Evolutionary conservation across 306 rosid genomes (phyloP), one percentile per base, ranked within the genome.

Genomic region (Cicer bijugum): DNA sequence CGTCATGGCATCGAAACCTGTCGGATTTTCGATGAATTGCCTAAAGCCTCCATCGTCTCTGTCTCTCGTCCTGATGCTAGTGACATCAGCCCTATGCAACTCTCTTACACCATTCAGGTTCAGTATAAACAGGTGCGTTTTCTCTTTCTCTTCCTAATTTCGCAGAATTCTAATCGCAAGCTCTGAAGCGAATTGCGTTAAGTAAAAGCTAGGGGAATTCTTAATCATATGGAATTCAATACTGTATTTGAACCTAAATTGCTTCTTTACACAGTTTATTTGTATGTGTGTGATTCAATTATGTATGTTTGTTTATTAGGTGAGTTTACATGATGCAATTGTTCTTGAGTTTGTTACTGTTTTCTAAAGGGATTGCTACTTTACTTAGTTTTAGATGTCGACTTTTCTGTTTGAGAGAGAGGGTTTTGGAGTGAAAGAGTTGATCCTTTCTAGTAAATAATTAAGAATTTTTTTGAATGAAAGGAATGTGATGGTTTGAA

Each of bases 41-140:
- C 99, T 0, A 75, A 75, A 67, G 96, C 99, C 61, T 38, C 78
- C 64, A 94, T 91, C 70, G 77, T 91, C 62, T 88, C 97, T 67
- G 97, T 94, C 37, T 94, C 99, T 19, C 97, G 99, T 4, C 99
- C 99, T 9, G 99, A 94, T 76, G 91, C 95, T 67, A 78, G 85
- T 59, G 99, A 94, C 68, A 83, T 94, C 61, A 94, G 96, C 71
- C 99, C 99, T 78, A 84, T 88, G 88, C 99, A 91, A 46, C 96
- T 94, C 68, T 85, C 99, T 38, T 91, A 94, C 82, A 87, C 94
- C 16, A 89, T 91, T 77, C 90, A 86, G 81, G 88, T 92, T 63
- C 92, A 90, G 63, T 91, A 91, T 82, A 91, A 88, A 82, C 96
- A 94, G 91, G 99, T 84, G 8, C 71, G 69, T 7, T 28, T 2